Conservation (phyloP, 139 green algal species). For the Haematococcus sp. region DNA sequence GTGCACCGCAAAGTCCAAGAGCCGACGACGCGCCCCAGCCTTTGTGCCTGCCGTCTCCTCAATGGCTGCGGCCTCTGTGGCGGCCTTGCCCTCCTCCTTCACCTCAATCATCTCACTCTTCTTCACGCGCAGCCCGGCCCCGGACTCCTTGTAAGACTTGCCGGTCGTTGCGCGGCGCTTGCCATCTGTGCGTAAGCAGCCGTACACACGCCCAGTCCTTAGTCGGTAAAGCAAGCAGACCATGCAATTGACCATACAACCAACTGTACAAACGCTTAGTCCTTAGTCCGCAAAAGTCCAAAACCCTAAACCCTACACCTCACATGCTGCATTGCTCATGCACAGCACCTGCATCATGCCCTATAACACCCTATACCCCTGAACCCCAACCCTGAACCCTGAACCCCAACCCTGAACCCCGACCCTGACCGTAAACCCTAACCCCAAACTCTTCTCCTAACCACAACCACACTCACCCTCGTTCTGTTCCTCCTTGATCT, state of each 20-base stretch:
- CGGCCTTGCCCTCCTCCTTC: slow-evolving; percentile 37
- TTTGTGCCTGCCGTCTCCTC: slow-evolving; percentile 22
- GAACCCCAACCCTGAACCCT: no score
- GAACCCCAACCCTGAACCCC: no score
- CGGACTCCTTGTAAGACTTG: slow-evolving; percentile 5
- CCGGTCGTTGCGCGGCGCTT: not conserved
- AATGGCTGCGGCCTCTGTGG: slow-evolving; percentile 43
- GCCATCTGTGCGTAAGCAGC: not conserved
- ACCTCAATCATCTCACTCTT: slow-evolving; percentile 38
- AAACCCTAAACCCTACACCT: no score
- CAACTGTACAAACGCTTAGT: no score
- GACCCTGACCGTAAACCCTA: no score
- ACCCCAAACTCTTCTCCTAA: no score
- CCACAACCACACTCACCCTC: not conserved
- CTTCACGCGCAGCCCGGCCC: not conserved
- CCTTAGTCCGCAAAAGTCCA: no score
- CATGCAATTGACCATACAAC: not conserved
- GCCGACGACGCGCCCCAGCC: slow-evolving; percentile 12
- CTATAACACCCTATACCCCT: no score
- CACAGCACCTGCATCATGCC: no score
- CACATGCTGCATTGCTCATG: no score
- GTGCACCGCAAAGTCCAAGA: slow-evolving; percentile 50
- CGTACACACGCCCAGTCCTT: no score
- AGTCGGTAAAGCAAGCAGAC: not conserved
- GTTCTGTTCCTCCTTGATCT: slow-evolving; percentile 10